Percentiles rank a stretch among this genome's conserved stretches.
phyloP scores from a whole-genome alignment of 495 filamentous ascomycete genomes.

The Saxophila tyrrhenica region DNA sequence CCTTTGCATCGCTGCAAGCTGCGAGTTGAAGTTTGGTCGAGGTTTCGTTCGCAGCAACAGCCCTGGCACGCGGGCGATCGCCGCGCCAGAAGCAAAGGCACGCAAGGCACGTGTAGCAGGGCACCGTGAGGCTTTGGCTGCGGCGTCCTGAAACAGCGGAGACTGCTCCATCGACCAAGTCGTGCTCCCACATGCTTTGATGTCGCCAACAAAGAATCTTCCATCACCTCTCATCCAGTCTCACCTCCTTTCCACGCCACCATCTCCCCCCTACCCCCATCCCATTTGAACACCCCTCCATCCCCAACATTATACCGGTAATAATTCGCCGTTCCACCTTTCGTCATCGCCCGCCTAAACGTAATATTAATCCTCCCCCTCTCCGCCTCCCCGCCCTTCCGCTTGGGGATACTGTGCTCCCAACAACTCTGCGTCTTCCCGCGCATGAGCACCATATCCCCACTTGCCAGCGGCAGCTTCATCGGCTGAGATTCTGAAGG shows the following conservation, averaged over 20 bases:
- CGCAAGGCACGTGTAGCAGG: not conserved
- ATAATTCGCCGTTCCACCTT: slow-evolving; percentile 60
- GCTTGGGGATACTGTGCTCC: slow-evolving; percentile 67
- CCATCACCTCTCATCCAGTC: not conserved
- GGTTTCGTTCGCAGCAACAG: too few relatives aligned
- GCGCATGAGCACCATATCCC: slow-evolving; percentile 65
- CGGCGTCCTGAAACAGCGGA: not conserved
- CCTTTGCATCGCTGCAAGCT: too few relatives aligned
- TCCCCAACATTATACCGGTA: slow-evolving; percentile 64
- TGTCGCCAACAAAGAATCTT: not conserved
- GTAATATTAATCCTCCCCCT: slow-evolving; percentile 66
- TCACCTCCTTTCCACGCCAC: slow-evolving; percentile 15
- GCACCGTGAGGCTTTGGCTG: not conserved
- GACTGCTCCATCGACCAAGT: too few relatives aligned
- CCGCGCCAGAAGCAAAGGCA: not conserved
- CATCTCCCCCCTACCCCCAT: slow-evolving; percentile 45
- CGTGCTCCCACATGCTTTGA: too few relatives aligned
- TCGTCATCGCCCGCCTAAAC: slow-evolving; percentile 51
- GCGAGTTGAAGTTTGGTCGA: too few relatives aligned
- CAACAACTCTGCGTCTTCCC: slow-evolving; percentile 57
- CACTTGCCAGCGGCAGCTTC: slow-evolving; percentile 48
- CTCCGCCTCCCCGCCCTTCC: slow-evolving; percentile 43
- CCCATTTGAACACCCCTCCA: slow-evolving; percentile 53
- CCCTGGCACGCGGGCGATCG: not conserved
- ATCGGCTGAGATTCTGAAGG: slow-evolving; percentile 33